Percentiles rank a stretch among this genome's conserved stretches.
Conservation (phyloP, 768 basidiomycete genomes). For the Suillus americanus region DNA sequence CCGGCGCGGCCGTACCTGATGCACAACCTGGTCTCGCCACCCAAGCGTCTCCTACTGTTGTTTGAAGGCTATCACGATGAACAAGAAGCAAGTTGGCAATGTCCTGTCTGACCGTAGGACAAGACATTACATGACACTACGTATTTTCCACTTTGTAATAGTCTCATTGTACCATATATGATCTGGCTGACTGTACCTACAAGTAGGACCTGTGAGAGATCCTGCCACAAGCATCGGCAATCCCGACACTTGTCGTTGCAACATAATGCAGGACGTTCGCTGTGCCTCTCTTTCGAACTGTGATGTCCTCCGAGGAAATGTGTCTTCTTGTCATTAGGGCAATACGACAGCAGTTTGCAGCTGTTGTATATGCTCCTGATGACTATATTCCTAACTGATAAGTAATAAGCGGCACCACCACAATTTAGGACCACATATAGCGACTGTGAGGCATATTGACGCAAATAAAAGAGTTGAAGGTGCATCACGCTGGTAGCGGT, state of each 20-base stretch:
- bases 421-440: background rate
- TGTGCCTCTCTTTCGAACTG: background rate
- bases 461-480: background rate
- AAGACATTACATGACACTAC: background rate
- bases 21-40: slow-evolving; percentile 15
- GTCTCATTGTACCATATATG: background rate
- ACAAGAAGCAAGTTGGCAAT: background rate
- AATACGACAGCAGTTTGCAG: background rate
- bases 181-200: background rate
- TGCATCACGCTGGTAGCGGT: background rate
- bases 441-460: background rate
- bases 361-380: background rate
- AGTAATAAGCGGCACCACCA: background rate
- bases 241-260: background rate
- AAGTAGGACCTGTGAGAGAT: background rate
- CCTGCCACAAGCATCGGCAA: background rate
- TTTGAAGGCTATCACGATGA: background rate
- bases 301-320: background rate
- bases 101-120: background rate
- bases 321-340: no score
- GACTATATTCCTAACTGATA: background rate
- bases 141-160: slow-evolving; percentile 1
- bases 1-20: slow-evolving; percentile 6
- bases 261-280: background rate
- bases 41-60: background rate